Conservation (phyloP, 2,329 filamentous ascomycete genomes). For the Xylariaceae sp. region DNA sequence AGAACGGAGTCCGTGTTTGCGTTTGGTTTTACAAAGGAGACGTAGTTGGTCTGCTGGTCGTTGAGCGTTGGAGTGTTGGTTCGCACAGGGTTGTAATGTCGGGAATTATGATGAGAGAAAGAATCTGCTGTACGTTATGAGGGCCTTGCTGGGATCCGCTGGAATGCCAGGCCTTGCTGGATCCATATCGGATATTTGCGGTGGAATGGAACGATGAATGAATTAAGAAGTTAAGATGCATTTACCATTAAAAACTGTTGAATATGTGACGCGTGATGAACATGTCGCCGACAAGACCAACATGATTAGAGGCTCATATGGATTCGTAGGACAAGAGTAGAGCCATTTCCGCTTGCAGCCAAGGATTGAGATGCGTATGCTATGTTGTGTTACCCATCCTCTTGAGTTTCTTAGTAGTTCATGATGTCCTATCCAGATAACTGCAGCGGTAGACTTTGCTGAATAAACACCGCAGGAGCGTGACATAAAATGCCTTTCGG, state of each 20-base stretch:
- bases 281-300: neutral
- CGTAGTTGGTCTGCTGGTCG: neutral
- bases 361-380: too few species aligned
- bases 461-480: too few species aligned
- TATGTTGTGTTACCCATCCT: too few species aligned
- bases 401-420: too few species aligned
- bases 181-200: neutral
- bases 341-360: too few species aligned
- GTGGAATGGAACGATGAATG: neutral
- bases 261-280: neutral
- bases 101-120: neutral
- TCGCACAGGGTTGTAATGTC: constrained; percentile 5
- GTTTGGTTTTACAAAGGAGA: neutral
- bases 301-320: neutral
- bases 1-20: constrained; percentile 4
- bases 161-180: constrained; percentile 1
- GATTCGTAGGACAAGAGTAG: too few species aligned
- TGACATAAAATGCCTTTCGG: too few species aligned
- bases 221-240: neutral
- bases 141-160: neutral
- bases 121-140: neutral
- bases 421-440: too few species aligned
- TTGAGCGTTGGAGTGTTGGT: constrained; percentile 3
- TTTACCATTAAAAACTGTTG: too few species aligned
- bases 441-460: too few species aligned